Evolutionary conservation across 1,284 basidiomycete genomes (phyloP).

Genomic region (Puccinia triticina): DNA sequence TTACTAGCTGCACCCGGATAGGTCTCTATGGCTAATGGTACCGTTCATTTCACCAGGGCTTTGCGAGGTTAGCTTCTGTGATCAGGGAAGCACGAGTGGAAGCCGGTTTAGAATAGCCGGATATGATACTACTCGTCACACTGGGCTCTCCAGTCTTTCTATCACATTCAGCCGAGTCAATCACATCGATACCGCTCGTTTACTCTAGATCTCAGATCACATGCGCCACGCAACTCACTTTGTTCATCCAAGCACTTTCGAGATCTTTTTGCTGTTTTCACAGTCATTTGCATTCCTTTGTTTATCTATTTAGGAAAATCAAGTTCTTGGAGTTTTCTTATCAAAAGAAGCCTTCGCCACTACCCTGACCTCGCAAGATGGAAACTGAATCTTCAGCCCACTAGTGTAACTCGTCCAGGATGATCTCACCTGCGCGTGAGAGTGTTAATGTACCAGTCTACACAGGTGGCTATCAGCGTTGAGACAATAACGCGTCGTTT

Average conservation of each 20-base stretch:
- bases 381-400: too few relatives aligned
- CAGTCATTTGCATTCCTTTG: background rate
- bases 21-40: too few relatives aligned
- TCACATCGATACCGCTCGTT: background rate
- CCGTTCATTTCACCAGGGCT: slow-evolving; percentile 62
- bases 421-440: too few relatives aligned
- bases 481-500: too few relatives aligned
- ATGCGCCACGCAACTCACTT: background rate
- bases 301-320: background rate
- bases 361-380: too few relatives aligned
- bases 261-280: background rate
- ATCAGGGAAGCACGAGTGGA: slow-evolving; percentile 62
- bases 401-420: too few relatives aligned
- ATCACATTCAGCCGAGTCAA: background rate
- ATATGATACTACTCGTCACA: background rate
- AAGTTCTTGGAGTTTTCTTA: background rate
- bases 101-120: slow-evolving; percentile 26
- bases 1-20: background rate
- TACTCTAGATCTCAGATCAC: background rate
- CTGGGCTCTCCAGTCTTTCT: background rate
- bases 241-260: background rate
- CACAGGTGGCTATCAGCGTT: too few relatives aligned
- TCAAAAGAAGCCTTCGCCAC: background rate
- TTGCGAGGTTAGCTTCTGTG: slow-evolving; percentile 70
- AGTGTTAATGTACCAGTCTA: too few relatives aligned